A percentile compares a stretch with the other conserved stretches of the same genome.
Evolutionary conservation across 1,284 basidiomycete genomes (phyloP).

Genomic region (Gastroboletus turbinatus): DNA sequence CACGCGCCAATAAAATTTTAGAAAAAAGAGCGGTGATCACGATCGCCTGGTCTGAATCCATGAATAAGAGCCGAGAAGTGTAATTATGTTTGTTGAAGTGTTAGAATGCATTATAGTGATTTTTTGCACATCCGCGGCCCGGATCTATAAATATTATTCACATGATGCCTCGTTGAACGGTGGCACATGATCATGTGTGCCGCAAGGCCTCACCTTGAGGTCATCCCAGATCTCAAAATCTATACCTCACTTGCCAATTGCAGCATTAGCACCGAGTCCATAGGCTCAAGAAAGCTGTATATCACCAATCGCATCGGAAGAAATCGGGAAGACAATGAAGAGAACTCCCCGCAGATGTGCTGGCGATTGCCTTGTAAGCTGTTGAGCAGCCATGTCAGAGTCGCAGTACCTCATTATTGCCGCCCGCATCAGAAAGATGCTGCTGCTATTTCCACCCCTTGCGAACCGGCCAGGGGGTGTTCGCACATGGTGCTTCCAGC

Average conservation of each 20-base stretch:
- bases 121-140: neutral
- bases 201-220: neutral
- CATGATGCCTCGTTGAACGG: too few species aligned
- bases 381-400: neutral
- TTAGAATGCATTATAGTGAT: too few species aligned
- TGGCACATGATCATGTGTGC: too few species aligned
- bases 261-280: too few species aligned
- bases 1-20: neutral
- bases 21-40: neutral
- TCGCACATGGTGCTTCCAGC: neutral
- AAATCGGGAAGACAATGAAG: neutral
- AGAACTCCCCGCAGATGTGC: neutral
- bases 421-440: neutral
- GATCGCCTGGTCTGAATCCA: neutral
- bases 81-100: neutral
- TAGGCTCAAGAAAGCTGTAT: too few species aligned
- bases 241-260: neutral
- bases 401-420: neutral
- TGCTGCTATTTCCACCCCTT: neutral
- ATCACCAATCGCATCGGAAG: neutral
- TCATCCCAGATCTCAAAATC: neutral
- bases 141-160: too few species aligned
- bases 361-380: slow-evolving; percentile 5
- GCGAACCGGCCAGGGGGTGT: neutral
- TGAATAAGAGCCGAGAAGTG: neutral